These are phyloP conservation scores for Aspergillus baeticus DNA, from an alignment of 495 filamentous ascomycete species.

Conservation along the genomic window DNA sequence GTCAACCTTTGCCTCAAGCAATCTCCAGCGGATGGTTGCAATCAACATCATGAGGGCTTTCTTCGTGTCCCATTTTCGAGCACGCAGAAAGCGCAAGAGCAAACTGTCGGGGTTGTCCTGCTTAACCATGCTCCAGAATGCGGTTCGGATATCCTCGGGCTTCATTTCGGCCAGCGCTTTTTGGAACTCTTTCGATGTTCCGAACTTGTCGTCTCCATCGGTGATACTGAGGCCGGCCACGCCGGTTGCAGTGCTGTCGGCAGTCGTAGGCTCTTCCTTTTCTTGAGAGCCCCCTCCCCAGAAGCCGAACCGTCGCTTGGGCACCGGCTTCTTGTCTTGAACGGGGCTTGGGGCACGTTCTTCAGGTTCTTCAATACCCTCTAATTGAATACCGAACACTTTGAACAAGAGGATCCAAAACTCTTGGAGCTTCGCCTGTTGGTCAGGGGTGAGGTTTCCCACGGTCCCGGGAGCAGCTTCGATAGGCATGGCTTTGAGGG, in stretches of 20 bases:
- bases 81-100: slow-evolving; percentile 84
- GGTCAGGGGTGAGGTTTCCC: slow-evolving; percentile 81
- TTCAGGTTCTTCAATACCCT: slow-evolving; percentile 26
- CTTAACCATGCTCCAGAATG: slow-evolving; percentile 96
- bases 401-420: slow-evolving; percentile 79
- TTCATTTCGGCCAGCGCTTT: slow-evolving; percentile 71
- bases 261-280: slow-evolving; percentile 49
- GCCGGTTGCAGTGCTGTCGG: slow-evolving; percentile 32
- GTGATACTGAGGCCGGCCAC: slow-evolving; percentile 34
- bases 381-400: slow-evolving; percentile 67
- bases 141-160: slow-evolving; percentile 74
- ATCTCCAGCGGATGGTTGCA: slow-evolving; percentile 89
- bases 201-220: slow-evolving; percentile 87
- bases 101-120: slow-evolving; percentile 90
- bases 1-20: slow-evolving; percentile 78
- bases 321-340: slow-evolving; percentile 63
- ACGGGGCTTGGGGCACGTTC: slow-evolving; percentile 22
- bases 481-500: slow-evolving; percentile 38
- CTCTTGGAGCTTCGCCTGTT: slow-evolving; percentile 84
- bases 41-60: slow-evolving; percentile 93
- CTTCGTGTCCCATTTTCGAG: slow-evolving; percentile 94
- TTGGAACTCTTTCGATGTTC: slow-evolving; percentile 82
- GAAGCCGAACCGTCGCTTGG: slow-evolving; percentile 60
- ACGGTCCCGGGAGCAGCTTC: slow-evolving; percentile 69
- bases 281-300: slow-evolving; percentile 57